phyloP scores from a whole-genome alignment of 1,284 basidiomycete species.

The Pyrrhoderma noxium region DNA sequence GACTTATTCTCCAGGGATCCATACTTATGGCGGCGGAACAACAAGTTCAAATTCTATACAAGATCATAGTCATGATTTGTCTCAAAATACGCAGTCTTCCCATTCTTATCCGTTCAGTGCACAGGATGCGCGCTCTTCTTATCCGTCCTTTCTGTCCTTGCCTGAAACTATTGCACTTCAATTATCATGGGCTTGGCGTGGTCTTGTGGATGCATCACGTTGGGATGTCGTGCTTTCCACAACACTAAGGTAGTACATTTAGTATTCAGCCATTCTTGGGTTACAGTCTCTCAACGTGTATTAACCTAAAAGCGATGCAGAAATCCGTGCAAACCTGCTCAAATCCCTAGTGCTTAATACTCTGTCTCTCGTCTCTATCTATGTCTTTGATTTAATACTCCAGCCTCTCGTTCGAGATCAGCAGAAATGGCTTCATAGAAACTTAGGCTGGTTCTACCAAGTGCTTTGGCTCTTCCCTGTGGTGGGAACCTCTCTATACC shows the following conservation, averaged over 20 bases:
- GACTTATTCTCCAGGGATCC: too few relatives aligned
- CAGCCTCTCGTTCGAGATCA: constrained; percentile 57
- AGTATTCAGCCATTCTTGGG: not conserved
- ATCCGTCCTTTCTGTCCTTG: constrained; percentile 22
- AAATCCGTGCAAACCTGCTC: constrained; percentile 62
- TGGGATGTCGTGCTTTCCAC: constrained; percentile 59
- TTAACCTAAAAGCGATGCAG: constrained; percentile 48
- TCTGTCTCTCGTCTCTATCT: constrained; percentile 62
- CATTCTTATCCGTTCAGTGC: too few relatives aligned
- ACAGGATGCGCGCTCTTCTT: too few relatives aligned
- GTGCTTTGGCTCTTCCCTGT: constrained; percentile 70
- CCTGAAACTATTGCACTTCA: constrained; percentile 54
- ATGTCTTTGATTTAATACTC: constrained; percentile 68
- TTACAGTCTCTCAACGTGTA: not conserved
- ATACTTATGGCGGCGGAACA: too few relatives aligned
- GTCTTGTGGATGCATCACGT: constrained; percentile 63
- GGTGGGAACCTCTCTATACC: constrained; percentile 61
- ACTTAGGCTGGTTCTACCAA: constrained; percentile 68
- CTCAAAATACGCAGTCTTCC: too few relatives aligned
- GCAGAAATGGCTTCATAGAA: constrained; percentile 59
- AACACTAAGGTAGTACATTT: constrained; percentile 36
- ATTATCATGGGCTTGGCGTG: constrained; percentile 46
- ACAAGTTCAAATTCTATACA: too few relatives aligned
- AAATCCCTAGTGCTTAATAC: constrained; percentile 68
- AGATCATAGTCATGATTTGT: too few relatives aligned